phyloP scores from a whole-genome alignment of 257 asterid genomes.

The Solanum gracilifrons region DNA sequence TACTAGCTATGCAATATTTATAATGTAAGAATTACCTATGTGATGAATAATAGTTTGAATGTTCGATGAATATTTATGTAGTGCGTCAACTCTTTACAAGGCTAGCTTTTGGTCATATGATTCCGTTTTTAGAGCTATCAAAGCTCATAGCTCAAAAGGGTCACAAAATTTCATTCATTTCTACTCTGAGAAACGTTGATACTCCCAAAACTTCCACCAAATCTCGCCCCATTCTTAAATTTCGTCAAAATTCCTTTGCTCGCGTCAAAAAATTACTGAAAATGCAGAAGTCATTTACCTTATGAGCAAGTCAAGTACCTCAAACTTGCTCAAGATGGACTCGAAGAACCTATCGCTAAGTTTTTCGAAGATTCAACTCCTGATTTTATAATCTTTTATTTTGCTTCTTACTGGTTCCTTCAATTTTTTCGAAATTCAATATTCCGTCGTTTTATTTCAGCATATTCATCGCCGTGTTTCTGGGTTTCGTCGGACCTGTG shows the following conservation, averaged over 20 bases:
- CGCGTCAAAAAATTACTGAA: conserved; percentile 5
- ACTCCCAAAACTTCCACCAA: conserved; percentile 43
- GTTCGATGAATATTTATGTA: too few relatives aligned
- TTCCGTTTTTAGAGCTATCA: conserved; percentile 35
- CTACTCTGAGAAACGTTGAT: conserved; percentile 42
- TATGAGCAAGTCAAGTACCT: conserved; percentile 20
- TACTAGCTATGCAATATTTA: too few relatives aligned
- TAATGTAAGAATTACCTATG: too few relatives aligned
- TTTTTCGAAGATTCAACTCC: conserved; percentile 12
- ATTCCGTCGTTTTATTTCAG: conserved; percentile 5
- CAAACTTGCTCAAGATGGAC: conserved; percentile 2
- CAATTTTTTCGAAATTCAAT: not conserved
- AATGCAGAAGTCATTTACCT: conserved; percentile 21
- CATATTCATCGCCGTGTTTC: not conserved
- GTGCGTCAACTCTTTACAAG: not conserved
- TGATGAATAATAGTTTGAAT: too few relatives aligned
- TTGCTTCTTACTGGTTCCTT: conserved; percentile 15
- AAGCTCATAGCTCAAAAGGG: conserved; percentile 40
- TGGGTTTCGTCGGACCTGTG: not conserved
- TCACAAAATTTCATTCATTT: conserved; percentile 34
- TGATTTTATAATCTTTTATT: conserved; percentile 20
- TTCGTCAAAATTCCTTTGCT: conserved; percentile 21
- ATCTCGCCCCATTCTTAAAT: conserved; percentile 6
- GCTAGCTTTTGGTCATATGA: conserved; percentile 60
- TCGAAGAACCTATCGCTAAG: not conserved